Evolutionary conservation across 2,329 filamentous ascomycete genomes (phyloP), one percentile per base, ranked within the genome.

Genomic region (Hysterium pulicare): DNA sequence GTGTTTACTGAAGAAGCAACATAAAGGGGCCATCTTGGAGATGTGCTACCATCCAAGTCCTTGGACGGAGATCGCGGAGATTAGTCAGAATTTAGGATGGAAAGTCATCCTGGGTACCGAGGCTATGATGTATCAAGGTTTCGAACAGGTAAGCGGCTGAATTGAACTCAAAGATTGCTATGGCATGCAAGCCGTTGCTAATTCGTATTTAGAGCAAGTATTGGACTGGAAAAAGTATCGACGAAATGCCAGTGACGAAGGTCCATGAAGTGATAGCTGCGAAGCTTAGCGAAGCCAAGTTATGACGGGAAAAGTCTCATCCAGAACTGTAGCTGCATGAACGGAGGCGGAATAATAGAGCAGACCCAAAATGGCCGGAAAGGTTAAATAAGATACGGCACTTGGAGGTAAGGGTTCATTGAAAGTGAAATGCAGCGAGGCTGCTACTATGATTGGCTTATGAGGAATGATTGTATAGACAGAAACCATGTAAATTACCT

Each of bases 41-140:
- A 90, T 91, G 86, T 90, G 86, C 71, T 90, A 90, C 62, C 87
- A 90, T 60, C 87, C 87, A 0, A 64, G 74, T 2, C 83, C 84
- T 0, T 83, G 78, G 62, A 90, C 87, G 0, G 73, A 77, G 51
- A 77, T 89, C 37, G 81, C 79, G 1, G 75, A 73, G 33, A 55
- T 89, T 32, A 79, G 83, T 0, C 74, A 79, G 54, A 65, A 69
- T 2, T 72, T 73, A 8, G 83, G 83, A 0, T 90, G 86, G 86
- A 77, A 83, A 64, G 81, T 90, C 1, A 84, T 90, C 19, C 63
- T 87, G 5, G 86, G 86, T 0, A 88, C 85, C 0, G 86, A 90
- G 69, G 83, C 86, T 0, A 70, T 90, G 72, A 84, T 90, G 49
- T 88, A 82, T 69, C 86, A 90, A 64, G 86, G 86, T 0, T 63